A percentile compares a stretch with the other conserved stretches of the same genome.
Evolutionary conservation across 352 stramenopile genomes (phyloP).

Genomic region (Aphanomyces astaci): DNA sequence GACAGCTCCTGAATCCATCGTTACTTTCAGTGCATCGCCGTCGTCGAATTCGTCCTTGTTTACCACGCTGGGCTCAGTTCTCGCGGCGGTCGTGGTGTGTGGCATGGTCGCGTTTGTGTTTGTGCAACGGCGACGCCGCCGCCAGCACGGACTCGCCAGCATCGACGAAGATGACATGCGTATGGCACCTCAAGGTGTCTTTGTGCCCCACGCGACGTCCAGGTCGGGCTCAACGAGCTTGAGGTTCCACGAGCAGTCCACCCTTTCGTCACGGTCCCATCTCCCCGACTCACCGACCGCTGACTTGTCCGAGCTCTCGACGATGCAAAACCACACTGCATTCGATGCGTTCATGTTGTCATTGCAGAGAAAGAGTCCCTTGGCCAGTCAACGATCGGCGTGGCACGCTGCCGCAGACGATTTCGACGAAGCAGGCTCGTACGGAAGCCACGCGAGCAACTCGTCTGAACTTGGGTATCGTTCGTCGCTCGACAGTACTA

Average conservation of each 20-base stretch:
- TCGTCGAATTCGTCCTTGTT: background rate
- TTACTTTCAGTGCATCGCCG: background rate
- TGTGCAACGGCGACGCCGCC: background rate
- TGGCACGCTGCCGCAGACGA: background rate
- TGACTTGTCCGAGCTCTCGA: background rate
- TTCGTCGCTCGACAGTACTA: background rate
- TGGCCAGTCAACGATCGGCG: background rate
- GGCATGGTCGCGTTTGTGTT: background rate
- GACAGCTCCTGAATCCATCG: background rate
- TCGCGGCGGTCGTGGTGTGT: background rate
- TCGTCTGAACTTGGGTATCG: background rate
- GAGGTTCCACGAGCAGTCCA: background rate
- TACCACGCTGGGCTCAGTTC: background rate
- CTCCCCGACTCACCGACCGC: background rate
- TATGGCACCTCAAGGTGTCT: too few relatives aligned
- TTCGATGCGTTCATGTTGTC: background rate
- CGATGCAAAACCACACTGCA: background rate
- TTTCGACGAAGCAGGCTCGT: background rate
- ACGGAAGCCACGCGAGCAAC: background rate
- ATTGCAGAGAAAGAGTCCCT: background rate
- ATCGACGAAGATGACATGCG: background rate
- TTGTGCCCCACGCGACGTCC: too few relatives aligned
- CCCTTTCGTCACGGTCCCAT: background rate
- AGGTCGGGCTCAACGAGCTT: too few relatives aligned
- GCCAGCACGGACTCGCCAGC: background rate